phyloP scores from a whole-genome alignment of 1,284 basidiomycete genomes.

The Marasmius oreades region DNA sequence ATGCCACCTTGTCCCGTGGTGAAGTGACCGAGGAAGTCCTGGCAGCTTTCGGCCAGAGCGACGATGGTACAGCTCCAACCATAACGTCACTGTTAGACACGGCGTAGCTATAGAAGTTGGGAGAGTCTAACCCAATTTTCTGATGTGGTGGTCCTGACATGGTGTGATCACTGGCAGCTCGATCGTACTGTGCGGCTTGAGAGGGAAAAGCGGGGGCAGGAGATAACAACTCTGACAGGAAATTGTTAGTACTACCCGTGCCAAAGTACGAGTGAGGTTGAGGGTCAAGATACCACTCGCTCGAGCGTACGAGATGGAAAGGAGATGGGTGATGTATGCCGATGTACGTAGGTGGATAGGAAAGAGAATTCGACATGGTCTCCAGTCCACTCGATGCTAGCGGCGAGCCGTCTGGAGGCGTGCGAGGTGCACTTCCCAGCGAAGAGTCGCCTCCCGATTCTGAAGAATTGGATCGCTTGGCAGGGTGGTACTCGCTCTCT shows the following conservation, averaged over 20 bases:
- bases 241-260: too few species aligned
- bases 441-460: neutral
- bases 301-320: neutral
- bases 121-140: too few species aligned
- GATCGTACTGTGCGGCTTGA: too few species aligned
- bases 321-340: neutral
- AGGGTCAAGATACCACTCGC: neutral
- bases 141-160: too few species aligned
- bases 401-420: neutral
- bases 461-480: neutral
- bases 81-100: too few species aligned
- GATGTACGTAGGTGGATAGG: neutral
- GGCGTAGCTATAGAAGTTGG: too few species aligned
- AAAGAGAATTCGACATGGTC: neutral
- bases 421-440: neutral
- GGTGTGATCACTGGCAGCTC: too few species aligned
- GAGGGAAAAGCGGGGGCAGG: too few species aligned
- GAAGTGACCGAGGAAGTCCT: neutral
- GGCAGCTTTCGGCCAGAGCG: neutral
- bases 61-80: neutral
- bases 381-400: neutral
- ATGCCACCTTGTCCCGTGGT: neutral
- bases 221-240: too few species aligned
- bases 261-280: neutral
- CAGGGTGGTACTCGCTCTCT: neutral